Conservation (phyloP, 2,329 filamentous ascomycete genomes). For the Phoma sp. region DNA sequence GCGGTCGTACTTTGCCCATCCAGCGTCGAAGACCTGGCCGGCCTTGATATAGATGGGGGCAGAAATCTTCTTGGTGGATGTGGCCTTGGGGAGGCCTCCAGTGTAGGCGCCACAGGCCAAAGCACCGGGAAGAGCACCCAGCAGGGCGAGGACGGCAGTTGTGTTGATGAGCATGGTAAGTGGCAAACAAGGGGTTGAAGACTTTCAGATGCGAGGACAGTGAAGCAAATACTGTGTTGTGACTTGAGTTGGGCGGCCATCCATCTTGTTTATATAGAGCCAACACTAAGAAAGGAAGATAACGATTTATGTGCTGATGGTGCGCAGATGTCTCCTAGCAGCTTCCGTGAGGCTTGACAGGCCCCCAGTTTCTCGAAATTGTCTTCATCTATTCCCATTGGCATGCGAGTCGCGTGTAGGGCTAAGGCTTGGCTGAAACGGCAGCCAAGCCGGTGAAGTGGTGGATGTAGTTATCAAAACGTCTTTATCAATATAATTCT, state of each 20-base stretch:
- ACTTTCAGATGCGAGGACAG: too few relatives aligned
- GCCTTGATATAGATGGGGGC: constrained; percentile 35
- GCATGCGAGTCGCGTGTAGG: background rate
- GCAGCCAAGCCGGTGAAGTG: background rate
- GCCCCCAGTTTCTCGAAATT: background rate
- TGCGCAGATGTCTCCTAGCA: background rate
- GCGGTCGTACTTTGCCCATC: constrained; percentile 37
- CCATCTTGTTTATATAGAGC: background rate
- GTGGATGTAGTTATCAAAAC: too few relatives aligned
- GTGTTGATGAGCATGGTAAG: background rate
- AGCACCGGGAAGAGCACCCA: constrained; percentile 22
- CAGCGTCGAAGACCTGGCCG: constrained; percentile 32
- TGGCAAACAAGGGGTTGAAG: too few relatives aligned
- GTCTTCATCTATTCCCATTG: constrained; percentile 6
- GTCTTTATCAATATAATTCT: too few relatives aligned
- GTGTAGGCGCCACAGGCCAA: constrained; percentile 37
- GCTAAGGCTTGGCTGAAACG: constrained; percentile 9
- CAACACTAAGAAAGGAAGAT: too few relatives aligned
- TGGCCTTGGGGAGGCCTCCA: constrained; percentile 33
- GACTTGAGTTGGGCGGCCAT: background rate
- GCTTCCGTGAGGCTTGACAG: too few relatives aligned
- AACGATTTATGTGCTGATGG: background rate
- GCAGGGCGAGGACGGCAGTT: constrained; percentile 2
- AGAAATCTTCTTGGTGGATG: constrained; percentile 36
- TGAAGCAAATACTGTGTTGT: background rate